phyloP scores from a whole-genome alignment of 148 eudicot genomes.

The Vaccinium darrowii region DNA sequence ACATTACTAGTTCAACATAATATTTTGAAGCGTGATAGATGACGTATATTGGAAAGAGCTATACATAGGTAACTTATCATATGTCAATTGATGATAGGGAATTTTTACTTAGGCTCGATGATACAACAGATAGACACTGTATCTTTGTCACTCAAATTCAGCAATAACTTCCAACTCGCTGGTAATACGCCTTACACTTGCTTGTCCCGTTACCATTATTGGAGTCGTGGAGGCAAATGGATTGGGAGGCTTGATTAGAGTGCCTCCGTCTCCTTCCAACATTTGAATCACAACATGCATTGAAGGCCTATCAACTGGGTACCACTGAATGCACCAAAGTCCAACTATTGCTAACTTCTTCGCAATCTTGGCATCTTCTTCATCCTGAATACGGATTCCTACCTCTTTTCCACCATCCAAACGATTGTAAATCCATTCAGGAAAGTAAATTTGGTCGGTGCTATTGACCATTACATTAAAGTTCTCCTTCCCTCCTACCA shows the following conservation, averaged over 20 bases:
- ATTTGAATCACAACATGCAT: constrained; percentile 25
- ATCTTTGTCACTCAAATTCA: background rate
- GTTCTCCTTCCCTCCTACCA: constrained; percentile 16
- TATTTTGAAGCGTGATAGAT: background rate
- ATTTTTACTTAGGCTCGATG: no score
- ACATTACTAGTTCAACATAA: background rate
- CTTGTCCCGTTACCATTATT: background rate
- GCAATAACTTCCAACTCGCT: background rate
- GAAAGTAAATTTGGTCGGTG: constrained; percentile 13
- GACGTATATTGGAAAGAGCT: background rate
- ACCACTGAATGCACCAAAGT: constrained; percentile 36
- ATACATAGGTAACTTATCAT: background rate
- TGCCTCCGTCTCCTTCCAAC: constrained; percentile 8
- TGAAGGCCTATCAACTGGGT: constrained; percentile 27
- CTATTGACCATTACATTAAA: background rate
- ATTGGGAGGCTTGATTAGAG: constrained; percentile 12
- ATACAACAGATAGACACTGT: no score
- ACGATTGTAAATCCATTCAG: constrained; percentile 27
- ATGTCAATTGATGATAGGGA: background rate
- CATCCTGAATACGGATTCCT: constrained; percentile 10
- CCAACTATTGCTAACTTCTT: constrained; percentile 27
- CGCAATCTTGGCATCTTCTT: constrained; percentile 16
- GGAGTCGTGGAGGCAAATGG: constrained; percentile 4
- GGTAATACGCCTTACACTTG: background rate
- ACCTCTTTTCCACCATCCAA: constrained; percentile 9